Percentiles rank a stretch among this genome's conserved stretches.
Evolutionary conservation across 768 basidiomycete species (phyloP).

Genomic region (Cystofilobasidium macerans): DNA sequence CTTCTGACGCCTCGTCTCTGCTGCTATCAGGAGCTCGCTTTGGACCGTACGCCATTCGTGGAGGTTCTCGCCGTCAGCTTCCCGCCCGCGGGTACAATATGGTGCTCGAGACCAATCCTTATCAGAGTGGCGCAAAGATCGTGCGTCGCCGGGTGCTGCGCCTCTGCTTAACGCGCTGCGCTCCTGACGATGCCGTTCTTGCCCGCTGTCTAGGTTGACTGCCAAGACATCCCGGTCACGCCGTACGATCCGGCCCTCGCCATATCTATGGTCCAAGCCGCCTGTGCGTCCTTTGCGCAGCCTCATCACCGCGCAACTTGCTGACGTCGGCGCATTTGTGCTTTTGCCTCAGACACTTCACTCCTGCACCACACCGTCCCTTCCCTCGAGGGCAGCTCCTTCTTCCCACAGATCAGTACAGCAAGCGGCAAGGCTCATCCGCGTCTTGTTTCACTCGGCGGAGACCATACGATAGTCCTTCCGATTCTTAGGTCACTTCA

Average conservation of each 20-base stretch:
- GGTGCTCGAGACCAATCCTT: slow-evolving; percentile 16
- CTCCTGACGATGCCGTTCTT: background rate
- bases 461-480: slow-evolving; percentile 42
- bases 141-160: background rate
- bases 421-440: slow-evolving; percentile 47
- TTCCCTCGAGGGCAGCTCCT: background rate
- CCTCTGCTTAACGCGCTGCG: background rate
- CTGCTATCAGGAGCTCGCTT: slow-evolving; percentile 63
- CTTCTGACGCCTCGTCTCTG: background rate
- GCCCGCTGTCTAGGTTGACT: slow-evolving; percentile 7
- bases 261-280: slow-evolving; percentile 75
- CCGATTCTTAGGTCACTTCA: slow-evolving; percentile 71
- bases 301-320: background rate
- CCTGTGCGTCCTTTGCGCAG: slow-evolving; percentile 40
- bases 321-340: background rate
- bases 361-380: slow-evolving; percentile 3
- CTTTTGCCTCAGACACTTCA: slow-evolving; percentile 1
- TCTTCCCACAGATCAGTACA: slow-evolving; percentile 36
- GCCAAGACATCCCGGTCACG: slow-evolving; percentile 54
- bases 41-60: slow-evolving; percentile 74
- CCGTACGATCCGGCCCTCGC: slow-evolving; percentile 76
- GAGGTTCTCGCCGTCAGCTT: slow-evolving; percentile 49
- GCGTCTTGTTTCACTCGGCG: slow-evolving; percentile 68
- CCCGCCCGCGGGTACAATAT: slow-evolving; percentile 18
- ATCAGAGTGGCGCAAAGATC: slow-evolving; percentile 11